Percentiles rank a stretch among this genome's conserved stretches.
Conservation (phyloP, 306 rosid genomes). For the Pterocarpus santalinus region DNA sequence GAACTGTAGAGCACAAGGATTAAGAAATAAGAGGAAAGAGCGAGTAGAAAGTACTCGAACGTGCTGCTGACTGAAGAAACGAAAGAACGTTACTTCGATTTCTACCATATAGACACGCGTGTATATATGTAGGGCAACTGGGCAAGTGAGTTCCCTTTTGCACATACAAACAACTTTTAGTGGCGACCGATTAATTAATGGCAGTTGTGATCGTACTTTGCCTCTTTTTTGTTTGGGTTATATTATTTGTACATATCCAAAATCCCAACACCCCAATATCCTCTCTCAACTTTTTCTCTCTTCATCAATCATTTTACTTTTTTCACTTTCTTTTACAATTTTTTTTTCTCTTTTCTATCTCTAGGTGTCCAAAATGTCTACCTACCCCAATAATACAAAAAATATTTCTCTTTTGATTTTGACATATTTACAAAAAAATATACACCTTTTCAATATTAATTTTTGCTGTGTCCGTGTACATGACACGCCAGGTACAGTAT, state of each 20-base stretch:
- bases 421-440: background rate
- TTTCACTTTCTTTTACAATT: too few relatives aligned
- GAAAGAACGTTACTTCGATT: background rate
- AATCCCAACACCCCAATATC: too few relatives aligned
- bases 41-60: background rate
- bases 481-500: constrained; percentile 13
- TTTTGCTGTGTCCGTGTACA: constrained; percentile 32
- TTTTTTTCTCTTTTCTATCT: too few relatives aligned
- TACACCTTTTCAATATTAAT: background rate
- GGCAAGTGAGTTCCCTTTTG: background rate
- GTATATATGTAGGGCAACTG: background rate
- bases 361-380: too few relatives aligned
- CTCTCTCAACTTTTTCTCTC: too few relatives aligned
- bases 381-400: too few relatives aligned
- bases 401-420: too few relatives aligned
- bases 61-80: background rate
- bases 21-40: background rate
- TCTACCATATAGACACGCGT: constrained; percentile 2
- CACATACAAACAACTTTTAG: background rate
- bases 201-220: background rate
- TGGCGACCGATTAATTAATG: background rate
- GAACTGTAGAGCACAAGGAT: background rate
- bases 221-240: too few relatives aligned
- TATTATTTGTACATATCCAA: too few relatives aligned
- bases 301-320: too few relatives aligned